Evolutionary conservation across 257 asterid genomes (phyloP), one percentile per base, ranked within the genome.

Genomic region (Nicotiana noctiflora): DNA sequence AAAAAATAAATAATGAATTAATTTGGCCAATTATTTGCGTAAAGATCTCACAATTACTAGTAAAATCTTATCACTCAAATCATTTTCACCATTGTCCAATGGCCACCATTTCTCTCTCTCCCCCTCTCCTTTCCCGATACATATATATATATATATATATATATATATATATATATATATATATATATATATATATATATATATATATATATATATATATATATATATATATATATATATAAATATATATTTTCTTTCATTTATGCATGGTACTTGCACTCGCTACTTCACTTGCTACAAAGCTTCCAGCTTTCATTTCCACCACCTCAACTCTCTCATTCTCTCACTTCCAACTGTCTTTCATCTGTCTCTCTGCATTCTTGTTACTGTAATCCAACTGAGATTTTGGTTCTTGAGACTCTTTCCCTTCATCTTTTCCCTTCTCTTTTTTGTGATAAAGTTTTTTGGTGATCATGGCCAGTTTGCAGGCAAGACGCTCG

Each of bases 201-300:
- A n/a, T n/a, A n/a, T n/a, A n/a, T n/a, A n/a, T n/a, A n/a, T n/a
- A n/a, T n/a, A n/a, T n/a, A n/a, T n/a, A n/a, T n/a, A n/a, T n/a
- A n/a, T n/a, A n/a, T n/a, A n/a, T n/a, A n/a, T n/a, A n/a, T n/a
- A n/a, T n/a, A n/a, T n/a, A n/a, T n/a, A n/a, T n/a, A n/a, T n/a
- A n/a, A n/a, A n/a, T n/a, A n/a, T n/a, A n/a, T n/a, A n/a, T n/a
- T n/a, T n/a, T n/a, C 21, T 56, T 75, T 64, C 18, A 7, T 63
- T 80, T 80, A 80, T 83, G 86, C 86, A 83, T 83, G 86, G 81
- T 60, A 53, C 31, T 75, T 74, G 52, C 85, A 52, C 32, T 64
- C 31, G 60, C 32, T 13, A 5, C 61, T 31, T 19, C 6, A 17
- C 76, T 27, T 57, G 27, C 13, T 29, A 44, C 27, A 31, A 12